Evolutionary conservation across 108 stramenopile genomes (phyloP).

Genomic region (Nitzschia sp.): DNA sequence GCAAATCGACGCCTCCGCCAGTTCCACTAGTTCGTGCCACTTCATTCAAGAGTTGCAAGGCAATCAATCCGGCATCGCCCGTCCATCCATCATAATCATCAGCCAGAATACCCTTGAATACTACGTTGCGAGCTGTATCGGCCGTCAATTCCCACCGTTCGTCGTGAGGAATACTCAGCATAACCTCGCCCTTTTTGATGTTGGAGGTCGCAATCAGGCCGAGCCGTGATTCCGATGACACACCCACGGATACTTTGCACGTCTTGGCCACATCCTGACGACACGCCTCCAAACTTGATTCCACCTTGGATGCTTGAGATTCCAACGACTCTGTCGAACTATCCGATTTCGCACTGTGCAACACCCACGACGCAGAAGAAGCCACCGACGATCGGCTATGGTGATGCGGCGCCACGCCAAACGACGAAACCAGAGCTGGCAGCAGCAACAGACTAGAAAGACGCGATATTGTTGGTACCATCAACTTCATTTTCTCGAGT

Average conservation of each 20-base stretch:
- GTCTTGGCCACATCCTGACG: conserved; percentile 40
- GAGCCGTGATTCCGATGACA: conserved; percentile 37
- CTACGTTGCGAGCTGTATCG: conserved; percentile 47
- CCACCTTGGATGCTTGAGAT: not conserved
- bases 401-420: not conserved
- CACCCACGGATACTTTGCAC: conserved; percentile 42
- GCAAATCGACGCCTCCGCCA: conserved; percentile 34
- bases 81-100: conserved; percentile 85
- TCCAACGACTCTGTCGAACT: conserved; percentile 1
- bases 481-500: not conserved
- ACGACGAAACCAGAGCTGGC: not conserved
- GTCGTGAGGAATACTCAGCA: conserved; percentile 63
- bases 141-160: conserved; percentile 57
- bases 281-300: conserved; percentile 16
- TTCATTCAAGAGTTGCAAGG: conserved; percentile 75
- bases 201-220: conserved; percentile 68
- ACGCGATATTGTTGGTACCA: not conserved
- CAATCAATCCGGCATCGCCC: conserved; percentile 78
- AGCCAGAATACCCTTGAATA: conserved; percentile 55
- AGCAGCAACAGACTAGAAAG: not conserved
- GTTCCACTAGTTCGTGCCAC: conserved; percentile 43
- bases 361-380: not conserved
- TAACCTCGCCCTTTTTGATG: conserved; percentile 54
- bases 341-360: not conserved
- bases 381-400: not conserved